A percentile compares a stretch with the other conserved stretches of the same genome.
These are phyloP conservation scores for Pseudocercospora musae DNA, from an alignment of 2,329 filamentous ascomycete genomes.

Conservation along the genomic window DNA sequence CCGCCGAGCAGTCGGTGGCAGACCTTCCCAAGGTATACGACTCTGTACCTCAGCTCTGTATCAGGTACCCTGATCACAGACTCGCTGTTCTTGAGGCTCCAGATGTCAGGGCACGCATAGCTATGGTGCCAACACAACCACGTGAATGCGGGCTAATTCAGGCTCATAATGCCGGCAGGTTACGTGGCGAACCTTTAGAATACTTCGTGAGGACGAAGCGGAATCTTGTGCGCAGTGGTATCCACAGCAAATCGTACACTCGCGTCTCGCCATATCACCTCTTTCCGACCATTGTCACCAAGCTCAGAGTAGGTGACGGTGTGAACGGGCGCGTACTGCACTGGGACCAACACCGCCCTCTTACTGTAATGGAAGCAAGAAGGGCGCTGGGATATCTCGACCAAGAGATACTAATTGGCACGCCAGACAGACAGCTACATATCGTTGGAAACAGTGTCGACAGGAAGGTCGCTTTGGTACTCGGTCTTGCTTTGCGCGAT, in stretches of 20 bases:
- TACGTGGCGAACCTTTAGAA: conserved; percentile 30
- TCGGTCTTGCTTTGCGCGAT: conserved; percentile 63
- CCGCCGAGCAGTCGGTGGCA: conserved; percentile 51
- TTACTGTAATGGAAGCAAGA: conserved; percentile 65
- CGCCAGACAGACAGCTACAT: conserved; percentile 54
- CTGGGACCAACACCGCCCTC: conserved; percentile 60
- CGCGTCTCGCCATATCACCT: conserved; percentile 53
- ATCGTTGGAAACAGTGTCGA: conserved; percentile 77
- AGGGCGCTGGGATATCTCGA: conserved; percentile 70
- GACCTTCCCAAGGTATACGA: conserved; percentile 65
- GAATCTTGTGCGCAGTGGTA: conserved; percentile 21
- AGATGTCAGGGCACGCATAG: conserved; percentile 47
- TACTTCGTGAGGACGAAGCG: conserved; percentile 13
- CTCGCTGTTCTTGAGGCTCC: conserved; percentile 43
- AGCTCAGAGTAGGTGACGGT: conserved; percentile 50
- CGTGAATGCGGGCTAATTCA: conserved; percentile 32
- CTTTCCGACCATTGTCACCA: conserved; percentile 63
- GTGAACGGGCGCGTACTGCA: conserved; percentile 59
- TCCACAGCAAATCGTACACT: conserved; percentile 42
- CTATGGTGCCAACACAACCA: conserved; percentile 58
- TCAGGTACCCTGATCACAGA: conserved; percentile 67
- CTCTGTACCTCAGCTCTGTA: conserved; percentile 58
- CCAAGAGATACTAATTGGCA: conserved; percentile 65
- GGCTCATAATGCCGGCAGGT: conserved; percentile 27
- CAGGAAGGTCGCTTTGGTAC: conserved; percentile 61